Base-by-base conservation (phyloP, 148 eudicot species). In the Diospyros lotus region DNA sequence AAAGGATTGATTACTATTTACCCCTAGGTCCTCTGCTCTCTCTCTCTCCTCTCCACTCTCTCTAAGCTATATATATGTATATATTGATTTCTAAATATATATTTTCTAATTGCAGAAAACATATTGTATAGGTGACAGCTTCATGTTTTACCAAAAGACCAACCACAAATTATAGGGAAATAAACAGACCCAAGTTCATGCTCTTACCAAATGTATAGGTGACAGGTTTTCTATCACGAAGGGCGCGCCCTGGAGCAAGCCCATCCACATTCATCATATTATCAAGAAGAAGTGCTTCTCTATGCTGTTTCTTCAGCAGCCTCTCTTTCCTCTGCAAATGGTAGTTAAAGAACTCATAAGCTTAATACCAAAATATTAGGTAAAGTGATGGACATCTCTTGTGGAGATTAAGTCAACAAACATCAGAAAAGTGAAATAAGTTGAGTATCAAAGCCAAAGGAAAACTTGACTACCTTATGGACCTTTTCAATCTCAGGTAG, bases 151-250 rank as follows among this genome's bases (percentile, higher is more conserved):
- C 28, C 17, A 39, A 74, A 74, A 60, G 14, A 40, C 4, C 54
- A 2, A 44, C 59, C 84, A 54, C 53, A 66, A n/a, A 14, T 38
- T 6, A 65, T 15, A 71, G 39, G 42, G 56, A 50, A 71, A 41
- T 41, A 28, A 17, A 54, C 43, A 7, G 58, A 13, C 13, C 13
- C 67, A 72, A 55, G 39, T n/a, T 68, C 44, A 28, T 46, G 51
- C 54, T 54, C 90, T 79, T 84, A 95, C 97, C 98, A 81, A 95
- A 95, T 72, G 98, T 95, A 81, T 95, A 95, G 18, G 97, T 90
- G 72, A 95, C 96, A 72, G 91, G 94, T 79, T 95, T 95, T 80
- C 98, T 85, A 75, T 87, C 98, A 79, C 97, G 98, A 72, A 92
- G 94, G 46, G 97, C 89, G 53, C 97, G 96, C 44, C 98, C 98